A percentile compares a stretch with the other conserved stretches of the same genome.
Conservation (phyloP, 1,284 basidiomycete genomes). For the Apiotrichum montevideense region DNA sequence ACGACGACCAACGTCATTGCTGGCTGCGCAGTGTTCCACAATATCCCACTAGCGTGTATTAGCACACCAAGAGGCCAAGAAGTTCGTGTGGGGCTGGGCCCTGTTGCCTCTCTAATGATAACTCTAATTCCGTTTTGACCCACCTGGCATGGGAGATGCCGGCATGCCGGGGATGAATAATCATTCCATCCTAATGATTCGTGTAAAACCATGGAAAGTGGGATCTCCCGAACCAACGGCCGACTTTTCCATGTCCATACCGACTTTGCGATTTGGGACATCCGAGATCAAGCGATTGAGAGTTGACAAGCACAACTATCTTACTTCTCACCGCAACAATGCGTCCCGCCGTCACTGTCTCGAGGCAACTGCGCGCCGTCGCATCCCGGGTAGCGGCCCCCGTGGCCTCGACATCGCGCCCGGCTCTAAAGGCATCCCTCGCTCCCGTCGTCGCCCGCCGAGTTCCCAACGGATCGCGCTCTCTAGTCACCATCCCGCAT, state of each 20-base stretch:
- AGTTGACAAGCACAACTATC: background rate
- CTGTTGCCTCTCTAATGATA: no score
- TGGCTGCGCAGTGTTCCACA: background rate
- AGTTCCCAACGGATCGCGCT: background rate
- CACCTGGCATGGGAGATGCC: no score
- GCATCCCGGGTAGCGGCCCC: background rate
- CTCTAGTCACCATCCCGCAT: slow-evolving; percentile 22
- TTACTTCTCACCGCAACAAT: background rate
- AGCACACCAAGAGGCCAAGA: no score
- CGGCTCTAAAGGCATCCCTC: background rate
- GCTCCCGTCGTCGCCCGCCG: background rate
- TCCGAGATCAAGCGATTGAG: no score
- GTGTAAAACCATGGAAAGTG: no score
- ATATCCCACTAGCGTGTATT: background rate
- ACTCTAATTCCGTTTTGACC: no score
- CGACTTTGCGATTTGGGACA: no score
- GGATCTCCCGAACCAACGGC: no score
- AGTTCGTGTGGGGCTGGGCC: no score
- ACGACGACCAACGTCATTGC: background rate
- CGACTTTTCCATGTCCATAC: no score
- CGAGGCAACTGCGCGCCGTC: background rate
- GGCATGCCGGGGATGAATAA: no score
- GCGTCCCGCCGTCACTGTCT: background rate
- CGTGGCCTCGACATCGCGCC: background rate
- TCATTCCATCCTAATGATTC: no score